Percentiles rank a stretch among this genome's conserved stretches.
Conservation (phyloP, 2,329 filamentous ascomycete species). For the Achaetomium macrosporum region DNA sequence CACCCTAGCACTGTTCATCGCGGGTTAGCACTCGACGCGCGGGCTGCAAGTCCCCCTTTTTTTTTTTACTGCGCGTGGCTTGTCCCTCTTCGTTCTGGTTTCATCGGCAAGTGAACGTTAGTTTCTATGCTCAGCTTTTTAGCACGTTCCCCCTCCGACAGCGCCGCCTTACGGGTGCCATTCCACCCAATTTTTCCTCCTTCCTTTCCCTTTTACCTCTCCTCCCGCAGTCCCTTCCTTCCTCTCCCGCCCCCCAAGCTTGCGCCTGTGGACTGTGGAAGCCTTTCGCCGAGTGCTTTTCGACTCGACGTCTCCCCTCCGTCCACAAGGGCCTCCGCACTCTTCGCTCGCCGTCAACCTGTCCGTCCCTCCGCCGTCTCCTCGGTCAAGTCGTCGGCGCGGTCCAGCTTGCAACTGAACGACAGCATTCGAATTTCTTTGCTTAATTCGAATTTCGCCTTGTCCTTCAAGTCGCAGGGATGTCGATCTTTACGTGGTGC, state of each 20-base stretch:
- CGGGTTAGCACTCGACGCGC: conserved; percentile 14
- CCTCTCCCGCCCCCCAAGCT: conserved; percentile 12
- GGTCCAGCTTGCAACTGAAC: not conserved
- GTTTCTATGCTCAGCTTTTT: conserved; percentile 14
- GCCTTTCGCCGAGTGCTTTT: conserved; percentile 19
- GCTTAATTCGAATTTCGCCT: conserved; percentile 1
- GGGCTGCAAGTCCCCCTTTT: conserved; percentile 12
- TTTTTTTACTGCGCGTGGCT: conserved; percentile 4
- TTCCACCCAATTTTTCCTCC: conserved; percentile 17
- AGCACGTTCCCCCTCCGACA: conserved; percentile 18
- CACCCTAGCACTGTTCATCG: conserved; percentile 15
- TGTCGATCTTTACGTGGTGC: conserved; percentile 51
- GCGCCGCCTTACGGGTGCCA: conserved; percentile 16
- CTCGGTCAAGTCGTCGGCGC: conserved; percentile 13
- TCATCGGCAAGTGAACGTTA: conserved; percentile 13
- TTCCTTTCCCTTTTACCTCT: conserved; percentile 14
- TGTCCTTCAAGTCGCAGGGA: conserved; percentile 25
- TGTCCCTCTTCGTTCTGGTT: conserved; percentile 11
- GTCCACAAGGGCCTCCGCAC: conserved; percentile 14
- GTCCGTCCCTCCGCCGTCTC: conserved; percentile 8
- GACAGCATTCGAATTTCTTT: not conserved
- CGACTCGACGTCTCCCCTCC: conserved; percentile 20
- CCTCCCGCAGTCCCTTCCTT: conserved; percentile 22
- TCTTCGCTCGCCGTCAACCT: not conserved
- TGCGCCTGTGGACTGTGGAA: conserved; percentile 20